phyloP scores from a whole-genome alignment of 2,329 filamentous ascomycete species.

The Alternaria sp. region DNA sequence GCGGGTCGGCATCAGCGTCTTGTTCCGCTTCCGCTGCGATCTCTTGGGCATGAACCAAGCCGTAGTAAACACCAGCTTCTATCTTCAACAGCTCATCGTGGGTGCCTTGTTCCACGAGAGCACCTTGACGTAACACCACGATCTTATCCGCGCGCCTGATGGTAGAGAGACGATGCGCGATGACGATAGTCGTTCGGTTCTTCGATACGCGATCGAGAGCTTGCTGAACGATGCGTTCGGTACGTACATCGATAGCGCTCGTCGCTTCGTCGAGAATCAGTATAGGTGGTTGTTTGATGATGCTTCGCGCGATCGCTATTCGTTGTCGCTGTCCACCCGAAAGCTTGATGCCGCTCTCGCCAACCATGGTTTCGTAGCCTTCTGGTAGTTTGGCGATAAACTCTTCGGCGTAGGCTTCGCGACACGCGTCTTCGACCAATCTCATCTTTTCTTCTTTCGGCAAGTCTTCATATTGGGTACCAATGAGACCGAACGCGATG shows the following conservation, averaged over 20 bases:
- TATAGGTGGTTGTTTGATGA: constrained; percentile 70
- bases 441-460: constrained; percentile 62
- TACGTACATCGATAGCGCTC: constrained; percentile 66
- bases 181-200: constrained; percentile 75
- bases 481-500: constrained; percentile 47
- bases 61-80: constrained; percentile 69
- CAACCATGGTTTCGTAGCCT: constrained; percentile 76
- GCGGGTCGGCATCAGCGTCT: constrained; percentile 17
- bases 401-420: constrained; percentile 48
- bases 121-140: constrained; percentile 74
- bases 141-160: constrained; percentile 81
- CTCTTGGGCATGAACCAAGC: constrained; percentile 63
- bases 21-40: constrained; percentile 36
- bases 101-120: constrained; percentile 74
- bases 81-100: constrained; percentile 72
- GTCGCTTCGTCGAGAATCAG: constrained; percentile 80
- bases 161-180: constrained; percentile 77
- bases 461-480: constrained; percentile 58
- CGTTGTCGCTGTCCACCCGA: constrained; percentile 88
- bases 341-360: constrained; percentile 77
- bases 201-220: constrained; percentile 66
- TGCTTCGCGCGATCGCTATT: constrained; percentile 75
- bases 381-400: constrained; percentile 52
- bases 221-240: constrained; percentile 62
- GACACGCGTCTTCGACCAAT: constrained; percentile 55